These are phyloP conservation scores for Corynascus novoguineensis DNA, from an alignment of 495 filamentous ascomycete species.

Conservation along the genomic window DNA sequence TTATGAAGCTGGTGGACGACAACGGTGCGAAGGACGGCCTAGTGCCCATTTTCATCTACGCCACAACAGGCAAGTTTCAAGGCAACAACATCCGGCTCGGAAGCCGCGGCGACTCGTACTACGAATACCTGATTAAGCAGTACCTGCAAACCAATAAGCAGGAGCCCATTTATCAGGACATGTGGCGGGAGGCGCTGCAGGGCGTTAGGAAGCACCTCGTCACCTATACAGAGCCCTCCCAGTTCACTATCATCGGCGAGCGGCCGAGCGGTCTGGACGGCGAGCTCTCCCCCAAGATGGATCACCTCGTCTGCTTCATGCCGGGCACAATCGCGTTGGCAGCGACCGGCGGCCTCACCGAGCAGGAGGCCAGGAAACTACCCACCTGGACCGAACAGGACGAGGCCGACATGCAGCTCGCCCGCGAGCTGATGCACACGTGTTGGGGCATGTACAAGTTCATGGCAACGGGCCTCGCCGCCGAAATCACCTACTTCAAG, in stretches of 20 bases:
- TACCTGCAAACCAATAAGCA: constrained; percentile 86
- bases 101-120: constrained; percentile 92
- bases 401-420: constrained; percentile 80
- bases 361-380: constrained; percentile 66
- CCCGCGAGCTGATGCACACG: constrained; percentile 86
- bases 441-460: constrained; percentile 95
- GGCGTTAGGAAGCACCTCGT: constrained; percentile 90
- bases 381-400: constrained; percentile 68
- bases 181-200: constrained; percentile 83
- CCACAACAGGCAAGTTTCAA: constrained; percentile 70
- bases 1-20: constrained; percentile 82
- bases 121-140: constrained; percentile 97
- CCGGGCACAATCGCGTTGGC: constrained; percentile 91
- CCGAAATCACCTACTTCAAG: constrained; percentile 88
- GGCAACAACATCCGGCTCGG: constrained; percentile 85
- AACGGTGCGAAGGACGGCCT: constrained; percentile 75
- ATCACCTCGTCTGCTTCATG: constrained; percentile 96
- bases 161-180: constrained; percentile 79
- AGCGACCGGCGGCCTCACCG: constrained; percentile 69
- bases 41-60: constrained; percentile 82
- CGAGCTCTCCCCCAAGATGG: constrained; percentile 80
- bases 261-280: constrained; percentile 66
- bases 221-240: constrained; percentile 73
- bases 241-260: constrained; percentile 82
- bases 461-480: constrained; percentile 81